Conservation (phyloP, 805 yeast genomes). For the Dipodascus geniculatus region DNA sequence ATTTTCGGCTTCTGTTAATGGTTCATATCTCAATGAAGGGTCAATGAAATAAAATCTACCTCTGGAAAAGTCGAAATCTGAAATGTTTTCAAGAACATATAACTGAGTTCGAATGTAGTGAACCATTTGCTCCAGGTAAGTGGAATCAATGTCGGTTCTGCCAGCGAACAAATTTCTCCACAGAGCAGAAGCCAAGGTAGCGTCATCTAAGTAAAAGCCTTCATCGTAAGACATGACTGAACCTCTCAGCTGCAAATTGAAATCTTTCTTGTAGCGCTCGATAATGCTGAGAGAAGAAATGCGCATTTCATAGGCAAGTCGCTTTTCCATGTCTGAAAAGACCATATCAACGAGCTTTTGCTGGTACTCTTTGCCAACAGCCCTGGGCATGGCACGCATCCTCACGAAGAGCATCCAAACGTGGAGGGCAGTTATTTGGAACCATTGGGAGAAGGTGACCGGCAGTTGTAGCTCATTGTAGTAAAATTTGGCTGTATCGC, state of each 20-base stretch:
- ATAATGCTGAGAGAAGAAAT: constrained; percentile 71
- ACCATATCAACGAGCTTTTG: constrained; percentile 83
- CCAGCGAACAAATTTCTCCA: constrained; percentile 84
- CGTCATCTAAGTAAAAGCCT: constrained; percentile 58
- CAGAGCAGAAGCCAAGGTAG: constrained; percentile 31
- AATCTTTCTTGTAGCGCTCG: constrained; percentile 79
- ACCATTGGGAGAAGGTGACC: constrained; percentile 89
- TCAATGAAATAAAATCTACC: constrained; percentile 81
- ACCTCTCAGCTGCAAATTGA: constrained; percentile 83
- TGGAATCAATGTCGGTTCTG: constrained; percentile 65
- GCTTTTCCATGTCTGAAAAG: constrained; percentile 79
- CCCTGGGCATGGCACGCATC: constrained; percentile 92
- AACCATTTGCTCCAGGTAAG: constrained; percentile 79
- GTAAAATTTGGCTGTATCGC: constrained; percentile 69
- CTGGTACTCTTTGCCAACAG: constrained; percentile 80
- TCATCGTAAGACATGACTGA: constrained; percentile 86
- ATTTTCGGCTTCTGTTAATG: constrained; percentile 34
- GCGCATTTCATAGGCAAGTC: constrained; percentile 77
- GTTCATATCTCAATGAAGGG: constrained; percentile 67
- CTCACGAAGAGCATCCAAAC: constrained; percentile 89
- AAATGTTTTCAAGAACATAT: constrained; percentile 72
- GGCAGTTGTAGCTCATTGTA: constrained; percentile 77
- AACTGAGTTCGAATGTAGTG: constrained; percentile 83
- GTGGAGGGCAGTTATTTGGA: constrained; percentile 81
- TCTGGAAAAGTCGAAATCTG: constrained; percentile 86